phyloP scores from a whole-genome alignment of 192 early-diverging fungal species.

The Coemansia sp. region DNA sequence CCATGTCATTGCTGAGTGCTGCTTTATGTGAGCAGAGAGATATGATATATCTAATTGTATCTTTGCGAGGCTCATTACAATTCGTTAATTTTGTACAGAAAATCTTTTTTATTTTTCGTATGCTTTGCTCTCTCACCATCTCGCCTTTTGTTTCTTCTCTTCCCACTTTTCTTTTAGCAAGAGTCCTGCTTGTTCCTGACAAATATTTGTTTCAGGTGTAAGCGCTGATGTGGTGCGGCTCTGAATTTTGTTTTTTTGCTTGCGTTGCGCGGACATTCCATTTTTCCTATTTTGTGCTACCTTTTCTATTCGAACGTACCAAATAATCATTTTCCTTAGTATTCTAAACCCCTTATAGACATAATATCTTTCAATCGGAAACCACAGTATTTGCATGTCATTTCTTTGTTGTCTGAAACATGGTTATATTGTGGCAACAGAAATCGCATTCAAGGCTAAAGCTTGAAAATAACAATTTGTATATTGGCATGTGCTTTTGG shows the following conservation, averaged over 20 bases:
- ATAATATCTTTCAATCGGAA: background rate
- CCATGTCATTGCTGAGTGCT: too few relatives aligned
- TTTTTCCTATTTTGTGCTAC: background rate
- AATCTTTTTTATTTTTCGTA: background rate
- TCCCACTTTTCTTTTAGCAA: background rate
- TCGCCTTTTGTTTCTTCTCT: background rate
- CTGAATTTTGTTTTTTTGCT: background rate
- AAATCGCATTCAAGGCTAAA: conserved; percentile 1
- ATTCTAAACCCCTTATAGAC: background rate
- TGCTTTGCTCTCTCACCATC: background rate
- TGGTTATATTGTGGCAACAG: background rate
- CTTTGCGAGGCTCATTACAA: background rate
- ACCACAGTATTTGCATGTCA: background rate
- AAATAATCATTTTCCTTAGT: conserved; percentile 3
- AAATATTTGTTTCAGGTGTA: background rate
- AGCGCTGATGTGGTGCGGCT: background rate
- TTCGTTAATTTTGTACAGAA: background rate
- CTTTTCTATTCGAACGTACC: background rate
- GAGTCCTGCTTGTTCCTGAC: background rate
- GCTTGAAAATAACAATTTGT: background rate
- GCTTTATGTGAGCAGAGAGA: too few relatives aligned
- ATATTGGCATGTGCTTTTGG: background rate
- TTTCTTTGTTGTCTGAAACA: background rate
- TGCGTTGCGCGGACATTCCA: conserved; percentile 6
- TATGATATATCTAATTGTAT: background rate